These are phyloP conservation scores for Saussurea involucrata DNA, from an alignment of 129 eudicot genomes.

Conservation along the genomic window DNA sequence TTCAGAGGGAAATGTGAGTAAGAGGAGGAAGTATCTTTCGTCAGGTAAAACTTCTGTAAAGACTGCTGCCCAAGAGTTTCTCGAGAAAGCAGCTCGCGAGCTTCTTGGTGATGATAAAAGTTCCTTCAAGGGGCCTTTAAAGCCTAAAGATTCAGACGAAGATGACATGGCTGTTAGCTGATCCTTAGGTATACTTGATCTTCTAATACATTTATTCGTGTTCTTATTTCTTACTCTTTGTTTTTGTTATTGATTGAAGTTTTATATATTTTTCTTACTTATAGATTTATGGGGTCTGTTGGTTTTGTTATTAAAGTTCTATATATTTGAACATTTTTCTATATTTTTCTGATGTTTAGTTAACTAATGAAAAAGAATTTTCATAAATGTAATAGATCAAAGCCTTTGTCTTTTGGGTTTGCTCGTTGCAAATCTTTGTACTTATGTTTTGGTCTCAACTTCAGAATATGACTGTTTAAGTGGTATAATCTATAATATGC, in stretches of 20 bases:
- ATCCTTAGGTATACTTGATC: constrained; percentile 40
- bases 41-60: constrained; percentile 58
- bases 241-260: neutral
- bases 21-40: constrained; percentile 74
- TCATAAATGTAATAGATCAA: no score
- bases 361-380: no score
- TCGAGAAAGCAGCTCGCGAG: constrained; percentile 88
- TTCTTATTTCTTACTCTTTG: neutral
- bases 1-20: constrained; percentile 55
- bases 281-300: no score
- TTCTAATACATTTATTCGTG: neutral
- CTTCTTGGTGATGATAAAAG: constrained; percentile 77
- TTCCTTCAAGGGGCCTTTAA: constrained; percentile 74
- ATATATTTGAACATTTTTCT: no score
- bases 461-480: neutral
- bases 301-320: no score
- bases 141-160: constrained; percentile 50
- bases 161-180: constrained; percentile 35
- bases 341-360: no score
- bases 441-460: neutral
- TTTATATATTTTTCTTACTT: neutral
- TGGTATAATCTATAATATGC: no score
- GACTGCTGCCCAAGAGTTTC: constrained; percentile 91
- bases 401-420: neutral
- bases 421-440: no score